Base-by-base conservation (phyloP, 768 basidiomycete species). In the Leucocoprinus sp. region DNA sequence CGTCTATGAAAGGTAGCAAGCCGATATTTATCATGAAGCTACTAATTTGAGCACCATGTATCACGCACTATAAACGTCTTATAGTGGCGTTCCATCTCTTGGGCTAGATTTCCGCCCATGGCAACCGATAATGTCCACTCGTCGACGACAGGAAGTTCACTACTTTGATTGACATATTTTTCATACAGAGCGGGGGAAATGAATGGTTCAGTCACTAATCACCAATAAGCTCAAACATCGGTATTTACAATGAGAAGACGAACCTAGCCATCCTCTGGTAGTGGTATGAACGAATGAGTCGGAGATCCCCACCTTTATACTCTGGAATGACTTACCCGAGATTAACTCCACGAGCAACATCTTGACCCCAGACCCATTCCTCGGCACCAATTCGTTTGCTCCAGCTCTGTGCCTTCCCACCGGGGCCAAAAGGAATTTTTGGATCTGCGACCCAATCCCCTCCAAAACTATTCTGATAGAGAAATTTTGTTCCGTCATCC, bases 391-490 rank as follows among this genome's bases (percentile, higher is more conserved):
- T 64, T 56, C 84, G 78, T 59, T 81, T 80, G 43, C 67, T 76
- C 81, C 85, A 93, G n/a, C 74, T 78, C 57, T 93, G 87, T 2
- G 83, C 70, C 52, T 78, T 77, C 0, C 90, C 91, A 26, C 78
- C 76, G 55, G 76, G 71, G 54, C 74, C 76, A 62, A 89, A 85
- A 2, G 90, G 89, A 50, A 80, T 65, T 8, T 68, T 68, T 2
- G 82, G 75, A 61, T 92, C 78, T 54, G 68, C 71, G 39, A 79
- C 82, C 91, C 92, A 96, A 54, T 68, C 73, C 0, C 93, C 92
- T 43, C 87, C 89, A 54, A 87, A 87, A 6, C 70, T 42, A 59
- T 93, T 96, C 34, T 59, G 57, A 63, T 96, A 97, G 1, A 71
- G 82, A 66, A 91, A 86, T 2, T 72, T 84, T 3, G 78, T 71